phyloP scores from a whole-genome alignment of 1,284 basidiomycete species.

The Ganoderma multipileum region DNA sequence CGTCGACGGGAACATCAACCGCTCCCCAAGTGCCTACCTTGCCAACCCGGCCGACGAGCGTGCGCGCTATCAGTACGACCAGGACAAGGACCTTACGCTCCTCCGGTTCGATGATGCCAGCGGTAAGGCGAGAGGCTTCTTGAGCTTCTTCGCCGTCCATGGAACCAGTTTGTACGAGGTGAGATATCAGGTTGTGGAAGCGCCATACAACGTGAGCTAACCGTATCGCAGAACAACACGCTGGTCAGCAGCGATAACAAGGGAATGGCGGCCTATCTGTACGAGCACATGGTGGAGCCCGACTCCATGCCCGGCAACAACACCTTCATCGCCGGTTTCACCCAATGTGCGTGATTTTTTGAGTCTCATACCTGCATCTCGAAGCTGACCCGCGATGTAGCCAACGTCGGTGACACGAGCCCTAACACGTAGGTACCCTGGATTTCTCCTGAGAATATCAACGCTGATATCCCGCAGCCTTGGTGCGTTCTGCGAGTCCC shows the following conservation, averaged over 20 bases:
- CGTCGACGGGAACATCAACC: slow-evolving; percentile 74
- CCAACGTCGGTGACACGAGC: slow-evolving; percentile 80
- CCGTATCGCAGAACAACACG: slow-evolving; percentile 69
- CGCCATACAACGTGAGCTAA: not conserved
- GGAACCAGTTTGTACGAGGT: slow-evolving; percentile 82
- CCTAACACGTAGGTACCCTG: slow-evolving; percentile 70
- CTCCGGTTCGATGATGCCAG: slow-evolving; percentile 65
- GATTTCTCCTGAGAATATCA: not conserved
- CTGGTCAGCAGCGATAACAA: slow-evolving; percentile 82
- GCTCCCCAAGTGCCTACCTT: slow-evolving; percentile 75
- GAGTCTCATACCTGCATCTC: not conserved
- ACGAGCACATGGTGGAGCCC: slow-evolving; percentile 76
- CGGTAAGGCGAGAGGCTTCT: slow-evolving; percentile 67
- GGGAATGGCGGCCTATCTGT: slow-evolving; percentile 82
- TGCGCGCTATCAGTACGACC: slow-evolving; percentile 68
- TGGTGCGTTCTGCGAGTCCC: slow-evolving; percentile 80
- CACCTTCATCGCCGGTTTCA: slow-evolving; percentile 78
- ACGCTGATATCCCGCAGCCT: slow-evolving; percentile 12
- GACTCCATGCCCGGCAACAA: slow-evolving; percentile 69
- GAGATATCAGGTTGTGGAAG: slow-evolving; percentile 19
- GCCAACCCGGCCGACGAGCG: slow-evolving; percentile 76
- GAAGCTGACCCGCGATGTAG: slow-evolving; percentile 42
- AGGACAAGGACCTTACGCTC: slow-evolving; percentile 75
- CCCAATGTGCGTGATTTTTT: slow-evolving; percentile 59
- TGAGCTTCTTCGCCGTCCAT: slow-evolving; percentile 84